phyloP scores from a whole-genome alignment of 164 flowering plant species.

The Aristolochia fimbriata region DNA sequence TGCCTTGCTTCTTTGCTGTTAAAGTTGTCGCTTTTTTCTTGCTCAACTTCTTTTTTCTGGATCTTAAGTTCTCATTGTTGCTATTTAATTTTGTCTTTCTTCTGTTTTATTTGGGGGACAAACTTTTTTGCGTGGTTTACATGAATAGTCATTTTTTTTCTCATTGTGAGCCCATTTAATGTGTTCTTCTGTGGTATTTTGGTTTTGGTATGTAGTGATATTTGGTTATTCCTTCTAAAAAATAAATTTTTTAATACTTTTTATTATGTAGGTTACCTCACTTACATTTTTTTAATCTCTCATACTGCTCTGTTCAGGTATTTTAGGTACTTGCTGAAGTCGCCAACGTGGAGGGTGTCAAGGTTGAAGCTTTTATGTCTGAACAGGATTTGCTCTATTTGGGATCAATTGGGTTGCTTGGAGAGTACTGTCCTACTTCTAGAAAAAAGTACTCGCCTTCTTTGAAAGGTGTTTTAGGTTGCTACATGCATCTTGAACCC shows the following conservation, averaged over 20 bases:
- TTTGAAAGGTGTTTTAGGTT: constrained; percentile 13
- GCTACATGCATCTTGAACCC: constrained; percentile 36
- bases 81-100: no score
- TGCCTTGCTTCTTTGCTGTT: no score
- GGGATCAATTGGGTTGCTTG: constrained; percentile 62
- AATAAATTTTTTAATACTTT: not conserved
- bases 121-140: no score
- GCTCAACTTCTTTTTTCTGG: no score
- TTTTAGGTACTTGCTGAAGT: constrained; percentile 3
- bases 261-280: not conserved
- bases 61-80: no score
- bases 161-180: no score
- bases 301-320: not conserved
- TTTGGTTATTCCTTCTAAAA: no score
- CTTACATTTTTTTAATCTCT: not conserved
- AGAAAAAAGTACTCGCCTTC: constrained; percentile 33
- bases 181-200: no score
- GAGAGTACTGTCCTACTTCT: constrained; percentile 51
- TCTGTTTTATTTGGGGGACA: no score
- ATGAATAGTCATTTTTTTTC: no score
- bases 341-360: constrained; percentile 47
- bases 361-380: constrained; percentile 65
- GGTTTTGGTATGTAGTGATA: no score
- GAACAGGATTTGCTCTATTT: constrained; percentile 41
- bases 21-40: no score